These are phyloP conservation scores for Picea sitchensis DNA, from an alignment of 75 land plant species.

Conservation along the genomic window DNA sequence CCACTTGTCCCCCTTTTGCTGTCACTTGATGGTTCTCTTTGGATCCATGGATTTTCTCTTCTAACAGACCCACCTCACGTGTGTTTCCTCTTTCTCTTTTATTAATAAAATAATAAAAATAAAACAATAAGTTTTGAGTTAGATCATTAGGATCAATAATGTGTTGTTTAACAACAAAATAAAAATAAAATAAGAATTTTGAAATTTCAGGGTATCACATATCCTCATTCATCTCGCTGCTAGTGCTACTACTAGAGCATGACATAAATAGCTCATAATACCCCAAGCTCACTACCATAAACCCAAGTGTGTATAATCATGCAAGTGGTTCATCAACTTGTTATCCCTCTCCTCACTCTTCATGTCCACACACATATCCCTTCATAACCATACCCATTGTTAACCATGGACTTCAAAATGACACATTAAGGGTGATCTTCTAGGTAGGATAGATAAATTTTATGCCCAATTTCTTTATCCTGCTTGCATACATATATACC, in stretches of 20 bases:
- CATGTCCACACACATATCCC: constrained; percentile 74
- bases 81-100: no score
- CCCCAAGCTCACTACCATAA: constrained; percentile 89
- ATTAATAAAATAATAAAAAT: no score
- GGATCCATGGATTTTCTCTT: no score
- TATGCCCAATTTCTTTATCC: constrained; percentile 68
- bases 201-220: no score
- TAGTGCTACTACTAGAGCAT: constrained; percentile 84
- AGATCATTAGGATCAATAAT: no score
- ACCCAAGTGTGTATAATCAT: constrained; percentile 70
- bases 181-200: no score
- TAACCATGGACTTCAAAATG: constrained; percentile 57
- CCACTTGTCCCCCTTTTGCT: no score
- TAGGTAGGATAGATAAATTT: constrained; percentile 83
- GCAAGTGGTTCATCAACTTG: constrained; percentile 63
- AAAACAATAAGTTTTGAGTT: no score
- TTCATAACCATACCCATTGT: constrained; percentile 73
- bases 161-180: no score
- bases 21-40: no score
- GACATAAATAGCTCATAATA: constrained; percentile 95
- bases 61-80: constrained; percentile 4
- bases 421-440: constrained; percentile 75
- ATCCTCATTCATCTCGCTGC: constrained; percentile 69
- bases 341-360: constrained; percentile 70
- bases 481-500: constrained; percentile 50